phyloP scores from a whole-genome alignment of 495 filamentous ascomycete species.

The Cryomyces minteri region DNA sequence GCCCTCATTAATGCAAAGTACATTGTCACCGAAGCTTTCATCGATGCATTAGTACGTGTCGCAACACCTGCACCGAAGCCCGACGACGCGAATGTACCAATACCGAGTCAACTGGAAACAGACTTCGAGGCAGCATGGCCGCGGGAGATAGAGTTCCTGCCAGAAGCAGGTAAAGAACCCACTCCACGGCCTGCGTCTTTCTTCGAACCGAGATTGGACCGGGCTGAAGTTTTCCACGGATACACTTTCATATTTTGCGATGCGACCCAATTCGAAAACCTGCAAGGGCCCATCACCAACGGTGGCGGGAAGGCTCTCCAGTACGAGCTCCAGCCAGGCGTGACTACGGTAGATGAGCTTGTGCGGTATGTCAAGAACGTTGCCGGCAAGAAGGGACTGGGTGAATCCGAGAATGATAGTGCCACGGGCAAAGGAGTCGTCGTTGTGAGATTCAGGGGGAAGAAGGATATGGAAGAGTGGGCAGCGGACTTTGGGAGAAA shows the following conservation, averaged over 20 bases:
- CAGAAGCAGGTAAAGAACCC: constrained; percentile 58
- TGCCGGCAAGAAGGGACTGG: constrained; percentile 51
- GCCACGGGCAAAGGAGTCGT: constrained; percentile 49
- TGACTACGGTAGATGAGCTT: constrained; percentile 59
- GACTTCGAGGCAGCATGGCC: constrained; percentile 80
- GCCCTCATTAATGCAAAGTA: constrained; percentile 71
- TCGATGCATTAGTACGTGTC: constrained; percentile 35
- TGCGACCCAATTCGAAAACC: constrained; percentile 53
- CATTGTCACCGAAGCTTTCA: constrained; percentile 60
- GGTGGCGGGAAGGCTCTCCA: constrained; percentile 70
- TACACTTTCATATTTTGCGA: constrained; percentile 84
- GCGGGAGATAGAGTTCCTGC: constrained; percentile 47
- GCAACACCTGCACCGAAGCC: constrained; percentile 27
- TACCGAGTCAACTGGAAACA: constrained; percentile 45
- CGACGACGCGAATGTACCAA: constrained; percentile 30
- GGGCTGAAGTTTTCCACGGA: constrained; percentile 61
- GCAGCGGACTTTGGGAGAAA: constrained; percentile 43
- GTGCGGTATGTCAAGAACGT: constrained; percentile 57
- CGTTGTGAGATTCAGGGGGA: constrained; percentile 51
- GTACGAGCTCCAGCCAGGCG: constrained; percentile 37
- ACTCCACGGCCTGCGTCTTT: constrained; percentile 36
- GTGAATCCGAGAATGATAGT: constrained; percentile 39
- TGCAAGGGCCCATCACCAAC: constrained; percentile 53
- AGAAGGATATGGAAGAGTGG: constrained; percentile 47
- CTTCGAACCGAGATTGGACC: constrained; percentile 47